Evolutionary conservation across 2,329 filamentous ascomycete species (phyloP).

Genomic region (Curvularia spicifera): DNA sequence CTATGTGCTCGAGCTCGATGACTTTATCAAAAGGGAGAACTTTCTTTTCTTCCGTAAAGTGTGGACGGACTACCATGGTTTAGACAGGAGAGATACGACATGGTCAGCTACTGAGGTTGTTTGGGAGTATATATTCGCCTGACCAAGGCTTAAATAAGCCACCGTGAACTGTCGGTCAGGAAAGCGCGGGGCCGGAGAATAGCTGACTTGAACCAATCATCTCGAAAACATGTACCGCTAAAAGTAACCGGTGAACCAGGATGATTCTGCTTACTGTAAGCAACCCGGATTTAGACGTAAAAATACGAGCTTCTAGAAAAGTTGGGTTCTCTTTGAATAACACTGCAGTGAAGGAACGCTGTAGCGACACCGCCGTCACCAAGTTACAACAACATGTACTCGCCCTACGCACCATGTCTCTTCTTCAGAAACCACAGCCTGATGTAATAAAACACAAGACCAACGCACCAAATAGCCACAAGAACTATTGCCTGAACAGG

Average conservation of each 20-base stretch:
- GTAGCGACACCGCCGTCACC: not conserved
- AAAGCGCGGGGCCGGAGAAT: not conserved
- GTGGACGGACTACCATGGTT: constrained; percentile 36
- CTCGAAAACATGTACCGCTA: not conserved
- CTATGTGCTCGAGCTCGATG: constrained; percentile 51
- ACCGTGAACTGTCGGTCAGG: not conserved
- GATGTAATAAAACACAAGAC: constrained; percentile 27
- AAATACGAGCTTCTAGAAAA: not conserved
- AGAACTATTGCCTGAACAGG: constrained; percentile 42
- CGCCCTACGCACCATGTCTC: not conserved
- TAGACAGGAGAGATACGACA: not conserved
- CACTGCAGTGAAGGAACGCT: not conserved
- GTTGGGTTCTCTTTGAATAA: not conserved
- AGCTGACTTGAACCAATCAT: not conserved
- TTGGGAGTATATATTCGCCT: not conserved
- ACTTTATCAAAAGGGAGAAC: constrained; percentile 51
- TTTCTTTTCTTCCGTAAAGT: constrained; percentile 32
- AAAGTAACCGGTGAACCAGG: not conserved
- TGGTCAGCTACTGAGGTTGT: not conserved
- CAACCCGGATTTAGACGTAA: no score
- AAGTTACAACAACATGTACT: not conserved
- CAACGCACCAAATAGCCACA: constrained; percentile 39
- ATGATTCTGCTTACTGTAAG: not conserved
- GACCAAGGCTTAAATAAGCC: not conserved
- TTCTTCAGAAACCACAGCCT: constrained; percentile 17